These are phyloP conservation scores for Gossypium ekmanianum DNA, from an alignment of 345 rosid species.

Conservation along the genomic window DNA sequence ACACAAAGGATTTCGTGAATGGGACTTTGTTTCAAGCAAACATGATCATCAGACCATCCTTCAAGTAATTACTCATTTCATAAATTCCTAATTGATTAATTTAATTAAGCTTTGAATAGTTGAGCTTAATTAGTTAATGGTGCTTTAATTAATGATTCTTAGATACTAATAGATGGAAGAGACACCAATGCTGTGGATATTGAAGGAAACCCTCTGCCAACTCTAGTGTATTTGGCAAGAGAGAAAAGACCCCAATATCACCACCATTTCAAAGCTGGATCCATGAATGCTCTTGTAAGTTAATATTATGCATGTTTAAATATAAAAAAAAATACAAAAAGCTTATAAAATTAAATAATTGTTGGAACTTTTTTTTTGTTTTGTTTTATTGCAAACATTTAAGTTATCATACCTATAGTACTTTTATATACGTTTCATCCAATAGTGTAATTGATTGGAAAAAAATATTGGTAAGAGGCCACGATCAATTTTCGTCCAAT, in stretches of 20 bases:
- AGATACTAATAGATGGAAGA: not conserved
- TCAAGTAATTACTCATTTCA: not conserved
- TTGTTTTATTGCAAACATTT: too few species aligned
- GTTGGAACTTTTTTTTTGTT: too few species aligned
- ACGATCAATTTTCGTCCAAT: too few species aligned
- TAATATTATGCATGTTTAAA: too few species aligned
- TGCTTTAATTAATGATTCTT: not conserved
- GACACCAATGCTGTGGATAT: not conserved
- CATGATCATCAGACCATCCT: slow-evolving; percentile 1
- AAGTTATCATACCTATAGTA: too few species aligned
- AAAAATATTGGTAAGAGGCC: too few species aligned
- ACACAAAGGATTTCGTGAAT: slow-evolving; percentile 3
- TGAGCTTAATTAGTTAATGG: not conserved
- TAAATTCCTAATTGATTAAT: not conserved
- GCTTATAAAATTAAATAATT: too few species aligned
- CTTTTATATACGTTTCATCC: too few species aligned
- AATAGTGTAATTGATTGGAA: too few species aligned
- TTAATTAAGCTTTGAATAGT: not conserved
- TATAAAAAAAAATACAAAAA: too few species aligned
- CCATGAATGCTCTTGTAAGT: slow-evolving; percentile 5
- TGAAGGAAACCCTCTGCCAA: too few species aligned
- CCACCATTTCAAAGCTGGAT: slow-evolving; percentile 1
- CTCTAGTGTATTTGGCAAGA: too few species aligned
- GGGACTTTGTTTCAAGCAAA: not conserved
- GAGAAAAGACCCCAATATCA: not conserved